phyloP scores from a whole-genome alignment of 345 rosid species.

The Pistacia integerrima region DNA sequence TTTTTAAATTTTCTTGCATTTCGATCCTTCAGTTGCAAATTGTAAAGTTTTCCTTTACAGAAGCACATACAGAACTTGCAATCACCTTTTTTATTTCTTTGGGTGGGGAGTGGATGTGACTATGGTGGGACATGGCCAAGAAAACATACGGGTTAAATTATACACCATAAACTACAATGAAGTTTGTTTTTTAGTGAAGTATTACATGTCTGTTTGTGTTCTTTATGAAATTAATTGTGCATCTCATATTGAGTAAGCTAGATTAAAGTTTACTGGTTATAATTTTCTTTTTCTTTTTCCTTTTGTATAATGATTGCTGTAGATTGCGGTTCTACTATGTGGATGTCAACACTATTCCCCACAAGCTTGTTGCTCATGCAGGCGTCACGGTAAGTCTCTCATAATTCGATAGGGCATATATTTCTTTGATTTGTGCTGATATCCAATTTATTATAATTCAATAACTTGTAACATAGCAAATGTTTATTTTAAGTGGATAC shows the following conservation, averaged over 20 bases:
- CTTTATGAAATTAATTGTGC: background rate
- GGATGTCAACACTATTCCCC: slow-evolving; percentile 84
- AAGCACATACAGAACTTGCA: background rate
- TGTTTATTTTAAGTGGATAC: background rate
- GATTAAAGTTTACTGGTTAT: background rate
- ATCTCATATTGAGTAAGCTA: background rate
- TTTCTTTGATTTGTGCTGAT: background rate
- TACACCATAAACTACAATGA: background rate
- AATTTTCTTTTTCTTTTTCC: background rate
- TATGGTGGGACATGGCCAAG: background rate
- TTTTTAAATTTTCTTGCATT: background rate
- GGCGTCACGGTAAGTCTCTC: slow-evolving; percentile 78
- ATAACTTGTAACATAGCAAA: background rate
- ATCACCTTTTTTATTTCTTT: too few species aligned
- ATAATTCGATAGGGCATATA: background rate
- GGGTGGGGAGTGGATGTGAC: background rate
- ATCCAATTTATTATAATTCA: background rate
- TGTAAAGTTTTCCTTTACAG: background rate
- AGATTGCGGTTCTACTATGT: slow-evolving; percentile 77
- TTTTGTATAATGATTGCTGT: slow-evolving; percentile 14
- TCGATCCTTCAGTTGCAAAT: background rate
- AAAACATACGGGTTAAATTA: too few species aligned
- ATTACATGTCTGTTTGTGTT: background rate
- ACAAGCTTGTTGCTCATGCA: slow-evolving; percentile 71
- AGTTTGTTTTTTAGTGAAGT: background rate